Percentiles rank a stretch among this genome's conserved stretches.
Evolutionary conservation across 2,329 filamentous ascomycete species (phyloP).

Genomic region (Drechslerella dactyloides): DNA sequence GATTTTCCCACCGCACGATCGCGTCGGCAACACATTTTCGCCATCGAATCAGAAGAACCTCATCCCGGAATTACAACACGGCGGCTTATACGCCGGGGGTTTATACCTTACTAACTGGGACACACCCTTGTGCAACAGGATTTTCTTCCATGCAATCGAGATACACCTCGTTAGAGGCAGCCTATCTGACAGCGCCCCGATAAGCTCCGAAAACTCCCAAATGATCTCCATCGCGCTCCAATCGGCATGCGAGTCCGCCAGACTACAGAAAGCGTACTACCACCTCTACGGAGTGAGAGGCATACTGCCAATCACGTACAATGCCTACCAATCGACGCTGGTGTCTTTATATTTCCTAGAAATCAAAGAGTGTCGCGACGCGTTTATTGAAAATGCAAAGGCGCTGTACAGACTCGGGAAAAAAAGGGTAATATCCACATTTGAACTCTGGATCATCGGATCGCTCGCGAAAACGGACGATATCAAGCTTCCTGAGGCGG

Average conservation of each 20-base stretch:
- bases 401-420: constrained; percentile 23
- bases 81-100: no score
- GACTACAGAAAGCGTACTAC: constrained; percentile 29
- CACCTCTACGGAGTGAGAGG: constrained; percentile 32
- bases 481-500: constrained; percentile 27
- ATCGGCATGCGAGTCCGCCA: constrained; percentile 16
- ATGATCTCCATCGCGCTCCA: constrained; percentile 23
- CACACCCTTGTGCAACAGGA: constrained; percentile 4
- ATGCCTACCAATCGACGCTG: constrained; percentile 32
- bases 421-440: constrained; percentile 28
- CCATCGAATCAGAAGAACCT: background rate
- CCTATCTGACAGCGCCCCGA: constrained; percentile 18
- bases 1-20: background rate
- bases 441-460: constrained; percentile 25
- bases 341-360: constrained; percentile 40
- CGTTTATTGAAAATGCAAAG: constrained; percentile 34
- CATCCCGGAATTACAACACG: background rate
- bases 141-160: constrained; percentile 36
- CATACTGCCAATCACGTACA: constrained; percentile 31
- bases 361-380: constrained; percentile 18
- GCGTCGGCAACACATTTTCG: background rate
- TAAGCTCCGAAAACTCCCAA: constrained; percentile 25
- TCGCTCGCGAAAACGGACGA: constrained; percentile 26
- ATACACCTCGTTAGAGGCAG: constrained; percentile 38
- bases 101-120: background rate